Conservation (phyloP, 2,329 filamentous ascomycete species). For the Lizonia empirigonia region DNA sequence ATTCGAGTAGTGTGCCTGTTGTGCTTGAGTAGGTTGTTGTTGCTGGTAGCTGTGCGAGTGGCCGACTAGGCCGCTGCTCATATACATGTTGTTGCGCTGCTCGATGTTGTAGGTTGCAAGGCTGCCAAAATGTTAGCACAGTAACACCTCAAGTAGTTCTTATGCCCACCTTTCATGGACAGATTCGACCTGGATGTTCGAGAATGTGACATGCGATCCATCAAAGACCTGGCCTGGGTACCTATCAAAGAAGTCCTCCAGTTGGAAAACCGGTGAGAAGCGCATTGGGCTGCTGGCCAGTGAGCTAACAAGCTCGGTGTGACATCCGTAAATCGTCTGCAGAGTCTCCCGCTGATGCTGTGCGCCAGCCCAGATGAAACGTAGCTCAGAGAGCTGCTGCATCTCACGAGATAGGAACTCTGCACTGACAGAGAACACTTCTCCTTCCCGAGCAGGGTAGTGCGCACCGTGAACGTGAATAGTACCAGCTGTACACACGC, state of each 20-base stretch:
- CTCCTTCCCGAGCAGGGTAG: constrained; percentile 69
- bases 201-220: constrained; percentile 73
- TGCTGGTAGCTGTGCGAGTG: constrained; percentile 36
- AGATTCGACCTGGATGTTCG: constrained; percentile 68
- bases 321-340: constrained; percentile 77
- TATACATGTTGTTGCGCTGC: constrained; percentile 47
- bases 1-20: constrained; percentile 35
- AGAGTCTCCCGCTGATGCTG: constrained; percentile 81
- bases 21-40: constrained; percentile 28
- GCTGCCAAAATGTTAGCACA: constrained; percentile 28
- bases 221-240: constrained; percentile 77
- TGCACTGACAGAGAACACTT: constrained; percentile 66
- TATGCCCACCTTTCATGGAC: constrained; percentile 59
- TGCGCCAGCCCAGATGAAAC: constrained; percentile 76
- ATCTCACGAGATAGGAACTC: constrained; percentile 79
- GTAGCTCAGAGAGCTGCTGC: constrained; percentile 76
- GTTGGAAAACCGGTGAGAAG: constrained; percentile 79
- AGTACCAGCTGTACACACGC: constrained; percentile 83
- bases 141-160: not conserved
- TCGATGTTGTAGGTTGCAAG: constrained; percentile 45
- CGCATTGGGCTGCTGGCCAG: constrained; percentile 71
- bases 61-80: constrained; percentile 38
- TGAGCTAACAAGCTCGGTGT: constrained; percentile 77
- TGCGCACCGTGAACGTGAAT: constrained; percentile 87
- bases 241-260: constrained; percentile 86